A percentile compares a stretch with the other conserved stretches of the same genome.
Conservation (phyloP, 352 stramenopile species). For the Phytophthora boehmeriae region DNA sequence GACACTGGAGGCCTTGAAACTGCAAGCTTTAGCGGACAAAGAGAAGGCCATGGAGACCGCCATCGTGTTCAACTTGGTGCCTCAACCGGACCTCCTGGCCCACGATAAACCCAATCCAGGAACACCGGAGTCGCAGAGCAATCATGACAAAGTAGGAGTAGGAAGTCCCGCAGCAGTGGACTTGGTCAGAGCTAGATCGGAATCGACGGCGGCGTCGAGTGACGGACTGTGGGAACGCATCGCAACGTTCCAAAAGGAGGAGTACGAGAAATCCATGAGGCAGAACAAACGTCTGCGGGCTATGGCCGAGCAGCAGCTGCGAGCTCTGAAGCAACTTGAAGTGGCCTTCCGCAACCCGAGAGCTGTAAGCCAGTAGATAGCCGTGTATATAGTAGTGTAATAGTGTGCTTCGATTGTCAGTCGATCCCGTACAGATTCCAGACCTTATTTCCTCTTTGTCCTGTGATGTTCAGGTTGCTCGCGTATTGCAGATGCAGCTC, state of each 20-base stretch:
- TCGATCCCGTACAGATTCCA: conserved; percentile 3
- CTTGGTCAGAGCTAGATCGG: neutral
- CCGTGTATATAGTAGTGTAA: conserved; percentile 24
- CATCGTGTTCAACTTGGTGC: conserved; percentile 34
- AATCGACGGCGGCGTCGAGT: conserved; percentile 5
- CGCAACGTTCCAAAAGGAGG: conserved; percentile 31
- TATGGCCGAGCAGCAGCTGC: conserved; percentile 43
- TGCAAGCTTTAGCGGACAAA: conserved; percentile 21
- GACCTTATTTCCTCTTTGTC: conserved; percentile 13
- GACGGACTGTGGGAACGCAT: conserved; percentile 39
- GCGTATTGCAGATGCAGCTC: neutral
- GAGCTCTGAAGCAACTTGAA: conserved; percentile 40
- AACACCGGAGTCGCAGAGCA: conserved; percentile 12
- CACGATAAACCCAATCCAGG: conserved; percentile 13
- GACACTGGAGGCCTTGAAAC: conserved; percentile 28
- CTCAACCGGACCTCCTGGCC: conserved; percentile 23
- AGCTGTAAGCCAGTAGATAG: conserved; percentile 35
- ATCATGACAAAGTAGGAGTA: conserved; percentile 8
- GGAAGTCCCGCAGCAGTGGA: conserved; percentile 22
- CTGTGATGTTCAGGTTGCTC: conserved; percentile 1
- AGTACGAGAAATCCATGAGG: conserved; percentile 31
- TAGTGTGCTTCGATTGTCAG: conserved; percentile 19
- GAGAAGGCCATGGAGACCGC: conserved; percentile 34
- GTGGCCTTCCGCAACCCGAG: conserved; percentile 32
- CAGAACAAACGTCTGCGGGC: conserved; percentile 40